A percentile compares a stretch with the other conserved stretches of the same genome.
Evolutionary conservation across 768 basidiomycete genomes (phyloP).

Genomic region (Nidularia sp.): DNA sequence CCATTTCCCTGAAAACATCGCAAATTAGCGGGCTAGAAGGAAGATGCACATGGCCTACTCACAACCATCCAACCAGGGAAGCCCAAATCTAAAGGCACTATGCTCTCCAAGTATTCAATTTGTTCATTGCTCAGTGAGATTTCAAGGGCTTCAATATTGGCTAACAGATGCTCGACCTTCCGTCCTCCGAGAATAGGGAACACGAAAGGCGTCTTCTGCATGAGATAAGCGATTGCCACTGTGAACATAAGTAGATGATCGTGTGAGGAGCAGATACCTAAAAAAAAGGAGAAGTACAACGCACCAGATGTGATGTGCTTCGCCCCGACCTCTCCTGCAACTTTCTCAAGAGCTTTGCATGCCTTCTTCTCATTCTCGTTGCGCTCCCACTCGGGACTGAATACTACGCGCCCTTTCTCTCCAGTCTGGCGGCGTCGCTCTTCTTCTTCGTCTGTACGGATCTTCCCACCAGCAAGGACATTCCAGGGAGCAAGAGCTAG

Average conservation of each 20-base stretch:
- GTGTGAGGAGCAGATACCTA: no score
- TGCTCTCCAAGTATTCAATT: not conserved
- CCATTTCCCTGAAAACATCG: not conserved
- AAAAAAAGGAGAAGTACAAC: conserved; percentile 3
- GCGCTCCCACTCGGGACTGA: conserved; percentile 35
- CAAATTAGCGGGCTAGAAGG: not conserved
- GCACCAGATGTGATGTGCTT: conserved; percentile 39
- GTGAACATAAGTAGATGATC: not conserved
- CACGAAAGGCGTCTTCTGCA: conserved; percentile 12
- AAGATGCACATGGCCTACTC: not conserved
- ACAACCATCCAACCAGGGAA: not conserved
- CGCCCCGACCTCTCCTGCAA: conserved; percentile 46
- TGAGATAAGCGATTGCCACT: conserved; percentile 50
- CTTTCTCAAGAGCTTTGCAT: conserved; percentile 39
- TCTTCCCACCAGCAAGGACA: conserved; percentile 24
- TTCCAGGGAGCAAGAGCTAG: conserved; percentile 22
- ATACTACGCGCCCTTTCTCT: conserved; percentile 32
- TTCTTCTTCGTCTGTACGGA: conserved; percentile 47
- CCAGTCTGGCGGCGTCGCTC: conserved; percentile 18
- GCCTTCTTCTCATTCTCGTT: conserved; percentile 38
- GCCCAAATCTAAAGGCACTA: not conserved
- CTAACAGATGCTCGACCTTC: not conserved
- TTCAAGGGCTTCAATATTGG: not conserved
- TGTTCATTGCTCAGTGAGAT: not conserved
- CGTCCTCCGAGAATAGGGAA: not conserved